phyloP scores from a whole-genome alignment of 192 early-diverging fungal species.

The Umbelopsis sp. region DNA sequence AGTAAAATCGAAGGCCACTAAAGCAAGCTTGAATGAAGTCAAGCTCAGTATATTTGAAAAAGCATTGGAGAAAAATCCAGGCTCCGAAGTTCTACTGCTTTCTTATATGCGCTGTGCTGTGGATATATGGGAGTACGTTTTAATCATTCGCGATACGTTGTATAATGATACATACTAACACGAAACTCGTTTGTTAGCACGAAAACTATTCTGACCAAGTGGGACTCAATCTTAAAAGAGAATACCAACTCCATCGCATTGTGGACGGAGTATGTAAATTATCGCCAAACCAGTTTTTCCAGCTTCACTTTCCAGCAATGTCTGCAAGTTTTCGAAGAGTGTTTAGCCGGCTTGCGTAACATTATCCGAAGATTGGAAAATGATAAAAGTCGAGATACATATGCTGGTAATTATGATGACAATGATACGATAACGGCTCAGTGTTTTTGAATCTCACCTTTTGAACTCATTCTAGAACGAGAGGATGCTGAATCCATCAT shows the following conservation, averaged over 20 bases:
- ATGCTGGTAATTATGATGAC: conserved; percentile 2
- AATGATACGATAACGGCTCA: neutral
- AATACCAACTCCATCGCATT: conserved; percentile 42
- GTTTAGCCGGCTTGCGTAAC: conserved; percentile 38
- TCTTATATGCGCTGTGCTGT: conserved; percentile 53
- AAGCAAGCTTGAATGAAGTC: conserved; percentile 49
- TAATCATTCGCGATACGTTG: neutral
- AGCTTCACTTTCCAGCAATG: conserved; percentile 55
- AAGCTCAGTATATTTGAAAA: conserved; percentile 61
- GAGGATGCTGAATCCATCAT: conserved; percentile 50
- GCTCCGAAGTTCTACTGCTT: conserved; percentile 41
- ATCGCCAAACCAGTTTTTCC: conserved; percentile 55
- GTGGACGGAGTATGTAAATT: conserved; percentile 62
- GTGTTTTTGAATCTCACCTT: neutral
- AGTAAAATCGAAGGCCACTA: conserved; percentile 24
- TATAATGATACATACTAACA: neutral
- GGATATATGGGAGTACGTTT: conserved; percentile 46
- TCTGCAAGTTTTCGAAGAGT: conserved; percentile 48
- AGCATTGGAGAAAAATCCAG: conserved; percentile 53
- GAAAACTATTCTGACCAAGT: conserved; percentile 48
- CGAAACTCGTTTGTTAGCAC: conserved; percentile 8
- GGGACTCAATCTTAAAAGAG: conserved; percentile 50
- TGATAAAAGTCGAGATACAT: conserved; percentile 16
- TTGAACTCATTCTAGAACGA: conserved; percentile 17
- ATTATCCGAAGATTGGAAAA: conserved; percentile 8